Conservation (phyloP, 1,284 basidiomycete species). For the Microbotryum lychnidis-dioicae region DNA sequence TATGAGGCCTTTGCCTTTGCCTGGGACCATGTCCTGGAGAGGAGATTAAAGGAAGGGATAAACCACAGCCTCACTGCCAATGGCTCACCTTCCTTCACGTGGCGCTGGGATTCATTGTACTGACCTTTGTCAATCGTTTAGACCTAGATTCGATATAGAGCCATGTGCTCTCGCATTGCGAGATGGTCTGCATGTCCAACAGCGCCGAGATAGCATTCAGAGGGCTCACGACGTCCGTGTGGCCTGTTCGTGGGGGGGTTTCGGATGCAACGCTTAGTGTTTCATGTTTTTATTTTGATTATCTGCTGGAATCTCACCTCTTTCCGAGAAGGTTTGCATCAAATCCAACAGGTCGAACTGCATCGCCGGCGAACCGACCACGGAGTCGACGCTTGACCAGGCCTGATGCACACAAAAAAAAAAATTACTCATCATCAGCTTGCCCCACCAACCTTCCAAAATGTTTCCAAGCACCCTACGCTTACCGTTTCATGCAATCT, state of each 20-base stretch:
- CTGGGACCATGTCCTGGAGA: constrained; percentile 58
- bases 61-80: not conserved
- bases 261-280: too few relatives aligned
- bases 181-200: constrained; percentile 69
- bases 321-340: constrained; percentile 61
- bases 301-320: constrained; percentile 44
- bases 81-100: not conserved
- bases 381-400: too few relatives aligned
- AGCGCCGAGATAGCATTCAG: constrained; percentile 63
- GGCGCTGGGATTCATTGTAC: not conserved
- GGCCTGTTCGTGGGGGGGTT: constrained; percentile 9
- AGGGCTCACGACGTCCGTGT: constrained; percentile 46
- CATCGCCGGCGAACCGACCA: not conserved
- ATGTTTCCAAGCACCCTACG: too few relatives aligned
- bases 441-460: too few relatives aligned
- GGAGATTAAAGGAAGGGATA: not conserved
- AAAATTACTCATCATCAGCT: too few relatives aligned
- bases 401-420: too few relatives aligned
- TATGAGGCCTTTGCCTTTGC: constrained; percentile 75
- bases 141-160: constrained; percentile 69
- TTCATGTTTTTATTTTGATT: too few relatives aligned
- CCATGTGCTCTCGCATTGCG: constrained; percentile 70
- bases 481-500: too few relatives aligned
- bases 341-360: constrained; percentile 52
- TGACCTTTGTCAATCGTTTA: constrained; percentile 52